A percentile compares a stretch with the other conserved stretches of the same genome.
Evolutionary conservation across 495 filamentous ascomycete genomes (phyloP).

Genomic region (Neurospora sp.): DNA sequence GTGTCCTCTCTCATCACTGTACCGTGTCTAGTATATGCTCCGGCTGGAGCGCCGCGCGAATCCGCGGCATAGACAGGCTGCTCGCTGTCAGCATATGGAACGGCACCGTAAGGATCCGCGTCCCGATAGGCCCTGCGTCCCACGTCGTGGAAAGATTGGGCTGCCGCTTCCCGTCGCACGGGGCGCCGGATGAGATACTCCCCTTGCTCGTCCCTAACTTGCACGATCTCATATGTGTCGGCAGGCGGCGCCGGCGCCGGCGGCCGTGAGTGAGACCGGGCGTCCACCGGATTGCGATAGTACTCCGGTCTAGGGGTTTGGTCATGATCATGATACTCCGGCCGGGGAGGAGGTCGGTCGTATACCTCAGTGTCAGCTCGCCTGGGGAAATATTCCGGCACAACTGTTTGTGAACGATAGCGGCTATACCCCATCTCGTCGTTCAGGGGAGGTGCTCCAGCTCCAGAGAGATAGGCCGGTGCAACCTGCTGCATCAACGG

Average conservation of each 20-base stretch:
- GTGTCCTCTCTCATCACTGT: not conserved
- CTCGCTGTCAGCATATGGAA: not conserved
- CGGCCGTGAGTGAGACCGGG: slow-evolving; percentile 13
- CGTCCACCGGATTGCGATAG: slow-evolving; percentile 22
- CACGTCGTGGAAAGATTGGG: slow-evolving; percentile 8
- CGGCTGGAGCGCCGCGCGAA: not conserved
- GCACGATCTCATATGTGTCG: slow-evolving; percentile 34
- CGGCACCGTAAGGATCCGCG: slow-evolving; percentile 2
- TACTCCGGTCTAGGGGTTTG: slow-evolving; percentile 22
- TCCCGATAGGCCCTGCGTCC: slow-evolving; percentile 4
- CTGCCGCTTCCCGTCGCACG: slow-evolving; percentile 21
- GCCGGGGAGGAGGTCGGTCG: slow-evolving; percentile 1
- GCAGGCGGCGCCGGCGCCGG: slow-evolving; percentile 9
- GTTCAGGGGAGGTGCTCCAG: not conserved
- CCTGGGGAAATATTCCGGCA: slow-evolving; percentile 1
- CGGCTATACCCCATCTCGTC: not conserved
- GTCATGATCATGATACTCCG: slow-evolving; percentile 10
- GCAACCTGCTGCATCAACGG: not conserved
- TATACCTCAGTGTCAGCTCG: slow-evolving; percentile 10
- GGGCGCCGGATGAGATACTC: slow-evolving; percentile 37
- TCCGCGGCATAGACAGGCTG: slow-evolving; percentile 14
- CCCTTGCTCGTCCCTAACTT: slow-evolving; percentile 33
- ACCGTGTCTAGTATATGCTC: not conserved
- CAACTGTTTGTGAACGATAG: not conserved
- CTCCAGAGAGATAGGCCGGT: slow-evolving; percentile 1